Conservation (phyloP, 345 rosid genomes). For the Acer negundo region DNA sequence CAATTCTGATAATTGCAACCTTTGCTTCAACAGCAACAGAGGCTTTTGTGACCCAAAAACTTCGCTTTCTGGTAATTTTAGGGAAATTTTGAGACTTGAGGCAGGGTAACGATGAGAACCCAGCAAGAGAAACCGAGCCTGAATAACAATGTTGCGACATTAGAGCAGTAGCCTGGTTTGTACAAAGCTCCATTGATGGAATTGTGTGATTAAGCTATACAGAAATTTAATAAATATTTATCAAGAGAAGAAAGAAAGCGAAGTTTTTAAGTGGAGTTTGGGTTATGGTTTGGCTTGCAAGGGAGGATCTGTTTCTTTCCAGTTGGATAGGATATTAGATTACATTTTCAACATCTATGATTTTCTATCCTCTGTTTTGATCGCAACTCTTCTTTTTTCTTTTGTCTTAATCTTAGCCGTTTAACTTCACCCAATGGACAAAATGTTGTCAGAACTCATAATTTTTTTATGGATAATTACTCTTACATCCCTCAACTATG, state of each 20-base stretch:
- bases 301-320: not conserved
- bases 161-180: slow-evolving; percentile 25
- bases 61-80: slow-evolving; percentile 29
- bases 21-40: slow-evolving; percentile 73
- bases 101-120: slow-evolving; percentile 42
- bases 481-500: no score
- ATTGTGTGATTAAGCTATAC: not conserved
- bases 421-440: not conserved
- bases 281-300: not conserved
- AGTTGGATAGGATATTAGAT: slow-evolving; percentile 16
- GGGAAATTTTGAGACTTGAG: slow-evolving; percentile 38
- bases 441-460: no score
- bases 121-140: slow-evolving; percentile 57
- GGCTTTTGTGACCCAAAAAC: slow-evolving; percentile 45
- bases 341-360: not conserved
- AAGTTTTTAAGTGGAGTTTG: not conserved
- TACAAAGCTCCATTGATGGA: slow-evolving; percentile 41
- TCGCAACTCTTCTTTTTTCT: no score
- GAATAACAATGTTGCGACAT: slow-evolving; percentile 22
- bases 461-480: no score
- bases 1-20: slow-evolving; percentile 74
- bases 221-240: not conserved
- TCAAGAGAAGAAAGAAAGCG: not conserved
- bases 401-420: not conserved
- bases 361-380: not conserved